Evolutionary conservation across 331 rosid genomes (phyloP), one percentile per base, ranked within the genome.

Genomic region (Spiraea crenata): DNA sequence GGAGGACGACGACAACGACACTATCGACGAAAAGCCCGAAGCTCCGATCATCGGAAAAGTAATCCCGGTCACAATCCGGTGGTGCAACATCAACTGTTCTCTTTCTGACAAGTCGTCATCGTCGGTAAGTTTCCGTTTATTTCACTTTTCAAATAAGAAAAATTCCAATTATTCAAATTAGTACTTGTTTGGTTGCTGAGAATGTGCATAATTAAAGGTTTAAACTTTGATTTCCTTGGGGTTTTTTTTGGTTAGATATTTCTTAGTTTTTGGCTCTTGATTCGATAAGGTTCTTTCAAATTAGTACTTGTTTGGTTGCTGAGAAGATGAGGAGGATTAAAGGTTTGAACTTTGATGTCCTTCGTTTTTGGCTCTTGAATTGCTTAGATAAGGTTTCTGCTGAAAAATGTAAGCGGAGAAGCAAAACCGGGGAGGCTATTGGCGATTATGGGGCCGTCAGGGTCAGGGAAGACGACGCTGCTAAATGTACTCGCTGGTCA

Each of bases 401-500:
- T 93, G 19, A 89, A 80, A 67, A 84, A 87, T 71, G 85, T 90
- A 60, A 88, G 81, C 7, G 99, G 99, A 50, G 95, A 83, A 79
- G 99, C 99, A 15, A 87, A 79, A 44, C 99, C 95, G 10, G 97
- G 97, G 69, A 87, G 92, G 59, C 70, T 93, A 25, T 64, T 91
- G 60, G 99, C 99, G 50, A 84, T 93, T 56, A 87, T 93, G 97
- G 99, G 99, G 49, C 99, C 99, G 17, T 93, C 97, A 9, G 99
- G 97, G 51, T 91, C 99, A 7, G 99, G 99, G 76, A 93, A 93
- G 85, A 93, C 99, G 68, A 89, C 96, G 15, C 70, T 93, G 90
- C 92, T 93, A 10, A 89, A 91, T 74, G 84, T 91, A 79, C 91
- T 93, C 31, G 92, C 95, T 0, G 95, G 96, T 73, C 97, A 89